Base-by-base conservation (phyloP, 805 yeast genomes). In the Ogataea pignaliae region DNA sequence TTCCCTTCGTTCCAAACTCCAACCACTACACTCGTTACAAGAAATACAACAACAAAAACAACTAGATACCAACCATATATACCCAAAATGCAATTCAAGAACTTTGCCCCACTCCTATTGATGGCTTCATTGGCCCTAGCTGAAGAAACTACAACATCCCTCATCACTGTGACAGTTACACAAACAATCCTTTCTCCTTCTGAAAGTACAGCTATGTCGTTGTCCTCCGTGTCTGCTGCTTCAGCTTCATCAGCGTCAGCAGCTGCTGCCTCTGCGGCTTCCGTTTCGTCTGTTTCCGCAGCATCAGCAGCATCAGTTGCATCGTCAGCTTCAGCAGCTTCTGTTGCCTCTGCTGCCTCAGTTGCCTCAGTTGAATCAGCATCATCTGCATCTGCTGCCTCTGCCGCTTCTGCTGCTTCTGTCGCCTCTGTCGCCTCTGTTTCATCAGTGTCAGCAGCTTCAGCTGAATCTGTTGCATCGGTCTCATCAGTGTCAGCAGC, bases 111-210 rank as follows among this genome's bases (percentile, higher is more conserved):
- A 37, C 37, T 60, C 17, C 40, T 57, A 30, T 39, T 62, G 32
- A 46, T 63, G 14, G 52, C 57, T 11, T 35, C 61, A 16, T 34
- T 42, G 4, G 60, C 50, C 43, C 39, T 43, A 12, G 68, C 66
- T 29, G 70, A 64, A 16, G 59, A 50, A 16, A 70, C 71, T 29
- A 70, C 76, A 38, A 73, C 78, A 43, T 58, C 69, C 28, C 49
- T 59, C 28, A 55, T 70, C 42, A 75, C 79, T 28, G 53, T 75
- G 46, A 74, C 79, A 18, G 60, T 72, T 45, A 74, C 79, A 38
- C 60, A 62, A 41, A 75, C 79, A 28, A 41, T 72, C 37, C 66
- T 71, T 55, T 63, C 76, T 29, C 78, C 79, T 30, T 64, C 68
- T 43, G 75, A 75, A 57, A 65, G 72, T 41, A 41, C 69, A 35